Evolutionary conservation across 148 eudicot species (phyloP).

Genomic region (Vaccinium corymbosum): DNA sequence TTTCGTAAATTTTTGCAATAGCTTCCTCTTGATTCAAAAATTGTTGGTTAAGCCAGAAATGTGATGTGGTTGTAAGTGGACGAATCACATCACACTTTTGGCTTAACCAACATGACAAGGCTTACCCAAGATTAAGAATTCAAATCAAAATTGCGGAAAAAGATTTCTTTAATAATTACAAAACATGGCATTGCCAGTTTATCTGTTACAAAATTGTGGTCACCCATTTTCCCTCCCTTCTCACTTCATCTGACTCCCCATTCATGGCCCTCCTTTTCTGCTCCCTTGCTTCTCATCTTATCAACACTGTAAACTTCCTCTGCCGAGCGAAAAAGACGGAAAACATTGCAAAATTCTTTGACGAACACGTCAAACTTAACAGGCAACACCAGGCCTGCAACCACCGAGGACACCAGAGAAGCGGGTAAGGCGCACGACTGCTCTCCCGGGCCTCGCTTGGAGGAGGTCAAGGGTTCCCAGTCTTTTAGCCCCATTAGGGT

Average conservation of each 20-base stretch:
- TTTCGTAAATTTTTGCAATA: no score
- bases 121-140: neutral
- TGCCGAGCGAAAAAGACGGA: no score
- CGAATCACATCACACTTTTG: no score
- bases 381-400: neutral
- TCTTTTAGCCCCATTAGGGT: constrained; percentile 13
- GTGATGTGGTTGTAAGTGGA: no score
- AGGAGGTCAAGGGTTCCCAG: constrained; percentile 16
- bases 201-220: neutral
- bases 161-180: neutral
- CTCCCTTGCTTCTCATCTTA: neutral
- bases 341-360: neutral
- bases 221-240: neutral
- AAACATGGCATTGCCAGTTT: neutral
- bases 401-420: neutral
- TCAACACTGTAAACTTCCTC: neutral
- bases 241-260: neutral
- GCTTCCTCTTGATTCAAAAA: no score
- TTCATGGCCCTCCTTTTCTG: neutral
- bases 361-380: neutral
- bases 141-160: neutral
- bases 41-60: no score
- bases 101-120: no score
- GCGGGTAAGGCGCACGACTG: neutral
- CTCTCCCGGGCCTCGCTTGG: neutral